Percentiles rank a stretch among this genome's conserved stretches.
phyloP scores from a whole-genome alignment of 2,329 filamentous ascomycete species.

The Aschersonia sp. region DNA sequence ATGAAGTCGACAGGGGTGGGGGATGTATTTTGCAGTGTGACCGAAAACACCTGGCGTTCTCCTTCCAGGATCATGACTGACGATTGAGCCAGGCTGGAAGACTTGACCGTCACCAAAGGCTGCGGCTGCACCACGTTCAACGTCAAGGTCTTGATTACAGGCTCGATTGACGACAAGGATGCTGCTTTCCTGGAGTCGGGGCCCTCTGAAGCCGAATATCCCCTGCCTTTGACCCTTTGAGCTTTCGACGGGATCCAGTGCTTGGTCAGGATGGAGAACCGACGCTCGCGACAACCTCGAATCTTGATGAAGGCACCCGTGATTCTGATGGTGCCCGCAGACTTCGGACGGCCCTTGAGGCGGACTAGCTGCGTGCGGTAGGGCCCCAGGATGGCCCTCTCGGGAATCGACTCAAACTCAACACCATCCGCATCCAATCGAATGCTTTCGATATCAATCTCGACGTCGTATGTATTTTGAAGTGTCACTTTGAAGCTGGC shows the following conservation, averaged over 20 bases:
- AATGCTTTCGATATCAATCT: constrained; percentile 76
- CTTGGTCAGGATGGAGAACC: constrained; percentile 70
- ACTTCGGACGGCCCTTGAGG: constrained; percentile 52
- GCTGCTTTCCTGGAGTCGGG: constrained; percentile 20
- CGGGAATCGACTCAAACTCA: constrained; percentile 50
- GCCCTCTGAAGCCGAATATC: constrained; percentile 42
- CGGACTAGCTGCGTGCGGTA: constrained; percentile 70
- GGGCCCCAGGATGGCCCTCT: constrained; percentile 58
- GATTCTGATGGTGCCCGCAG: constrained; percentile 54
- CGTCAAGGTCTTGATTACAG: constrained; percentile 36
- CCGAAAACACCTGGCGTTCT: constrained; percentile 60
- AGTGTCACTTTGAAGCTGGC: constrained; percentile 69
- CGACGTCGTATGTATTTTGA: constrained; percentile 90
- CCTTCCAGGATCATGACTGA: constrained; percentile 89
- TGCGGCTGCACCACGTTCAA: constrained; percentile 69
- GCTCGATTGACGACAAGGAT: constrained; percentile 15
- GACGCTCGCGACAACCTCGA: constrained; percentile 64
- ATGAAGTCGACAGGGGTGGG: constrained; percentile 67
- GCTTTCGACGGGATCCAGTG: constrained; percentile 59
- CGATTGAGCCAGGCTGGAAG: constrained; percentile 65
- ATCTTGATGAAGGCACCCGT: constrained; percentile 69
- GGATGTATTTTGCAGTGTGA: constrained; percentile 71
- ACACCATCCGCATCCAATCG: constrained; percentile 59
- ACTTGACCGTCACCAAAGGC: constrained; percentile 61
- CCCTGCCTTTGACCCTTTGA: constrained; percentile 63